These are phyloP conservation scores for Dimocarpus longan DNA, from an alignment of 345 rosid genomes.

Conservation along the genomic window DNA sequence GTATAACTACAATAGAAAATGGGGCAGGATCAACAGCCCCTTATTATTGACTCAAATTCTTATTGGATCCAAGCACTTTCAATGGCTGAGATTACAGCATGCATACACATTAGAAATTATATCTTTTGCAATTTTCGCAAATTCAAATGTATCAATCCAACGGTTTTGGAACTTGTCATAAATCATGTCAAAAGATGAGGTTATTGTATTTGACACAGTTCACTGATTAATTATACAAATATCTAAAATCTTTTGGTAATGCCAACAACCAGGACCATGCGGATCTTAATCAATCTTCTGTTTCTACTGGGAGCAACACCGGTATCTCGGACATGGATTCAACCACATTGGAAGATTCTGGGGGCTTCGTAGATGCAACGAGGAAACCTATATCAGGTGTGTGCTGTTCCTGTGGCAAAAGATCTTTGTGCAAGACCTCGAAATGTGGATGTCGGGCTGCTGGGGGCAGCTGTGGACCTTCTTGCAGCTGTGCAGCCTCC, in stretches of 20 bases:
- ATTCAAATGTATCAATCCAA: not conserved
- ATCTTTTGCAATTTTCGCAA: not conserved
- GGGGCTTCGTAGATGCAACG: constrained; percentile 25
- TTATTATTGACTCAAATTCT: not conserved
- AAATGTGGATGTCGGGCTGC: constrained; percentile 76
- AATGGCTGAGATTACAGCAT: not conserved
- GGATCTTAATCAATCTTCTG: constrained; percentile 41
- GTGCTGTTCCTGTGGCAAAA: constrained; percentile 83
- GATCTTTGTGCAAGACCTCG: constrained; percentile 73
- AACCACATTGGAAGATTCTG: constrained; percentile 46
- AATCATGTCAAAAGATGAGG: not conserved
- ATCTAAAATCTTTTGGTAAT: constrained; percentile 23
- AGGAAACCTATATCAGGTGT: constrained; percentile 32
- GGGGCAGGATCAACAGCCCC: not conserved
- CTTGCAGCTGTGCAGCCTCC: constrained; percentile 64
- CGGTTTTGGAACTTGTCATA: not conserved
- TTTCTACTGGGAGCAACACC: constrained; percentile 43
- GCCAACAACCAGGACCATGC: constrained; percentile 48
- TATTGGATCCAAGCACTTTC: not conserved
- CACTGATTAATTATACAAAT: not conserved
- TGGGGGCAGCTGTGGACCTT: constrained; percentile 61
- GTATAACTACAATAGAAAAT: not conserved
- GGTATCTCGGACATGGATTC: constrained; percentile 32
- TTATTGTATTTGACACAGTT: not conserved
- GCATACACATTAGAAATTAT: not conserved